Evolutionary conservation across 192 early-diverging fungal genomes (phyloP).

Genomic region (Linnemannia elongata): DNA sequence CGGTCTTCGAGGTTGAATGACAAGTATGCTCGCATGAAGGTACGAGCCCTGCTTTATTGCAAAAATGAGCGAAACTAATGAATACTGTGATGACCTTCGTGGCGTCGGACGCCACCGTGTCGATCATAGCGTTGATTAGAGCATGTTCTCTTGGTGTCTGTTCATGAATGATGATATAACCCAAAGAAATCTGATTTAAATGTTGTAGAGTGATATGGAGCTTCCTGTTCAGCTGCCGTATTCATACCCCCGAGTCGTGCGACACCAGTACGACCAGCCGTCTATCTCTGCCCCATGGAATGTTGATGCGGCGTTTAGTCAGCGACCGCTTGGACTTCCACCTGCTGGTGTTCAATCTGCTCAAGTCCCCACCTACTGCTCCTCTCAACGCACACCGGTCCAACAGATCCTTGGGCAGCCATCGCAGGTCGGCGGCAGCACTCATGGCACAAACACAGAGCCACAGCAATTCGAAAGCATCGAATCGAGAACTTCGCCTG

Average conservation of each 20-base stretch:
- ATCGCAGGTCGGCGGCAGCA: not conserved
- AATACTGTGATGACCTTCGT: too few species aligned
- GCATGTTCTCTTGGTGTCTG: too few species aligned
- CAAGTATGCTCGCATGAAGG: slow-evolving; percentile 18
- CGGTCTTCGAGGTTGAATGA: slow-evolving; percentile 3
- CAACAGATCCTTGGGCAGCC: not conserved
- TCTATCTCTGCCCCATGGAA: not conserved
- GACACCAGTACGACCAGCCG: not conserved
- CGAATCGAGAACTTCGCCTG: not conserved
- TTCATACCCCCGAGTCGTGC: not conserved
- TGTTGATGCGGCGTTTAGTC: too few species aligned
- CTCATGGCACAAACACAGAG: not conserved
- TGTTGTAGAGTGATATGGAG: not conserved
- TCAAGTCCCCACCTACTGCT: too few species aligned
- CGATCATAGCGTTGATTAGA: not conserved
- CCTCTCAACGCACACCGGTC: too few species aligned
- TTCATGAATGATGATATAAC: too few species aligned
- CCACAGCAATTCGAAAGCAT: not conserved
- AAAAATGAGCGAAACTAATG: not conserved
- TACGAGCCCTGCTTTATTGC: not conserved
- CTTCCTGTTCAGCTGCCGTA: not conserved
- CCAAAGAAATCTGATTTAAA: too few species aligned
- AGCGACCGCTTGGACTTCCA: too few species aligned
- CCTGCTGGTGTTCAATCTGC: too few species aligned
- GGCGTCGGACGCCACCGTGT: not conserved